A percentile compares a stretch with the other conserved stretches of the same genome.
Evolutionary conservation across 2,329 filamentous ascomycete genomes (phyloP).

Genomic region (Bisporella sp.): DNA sequence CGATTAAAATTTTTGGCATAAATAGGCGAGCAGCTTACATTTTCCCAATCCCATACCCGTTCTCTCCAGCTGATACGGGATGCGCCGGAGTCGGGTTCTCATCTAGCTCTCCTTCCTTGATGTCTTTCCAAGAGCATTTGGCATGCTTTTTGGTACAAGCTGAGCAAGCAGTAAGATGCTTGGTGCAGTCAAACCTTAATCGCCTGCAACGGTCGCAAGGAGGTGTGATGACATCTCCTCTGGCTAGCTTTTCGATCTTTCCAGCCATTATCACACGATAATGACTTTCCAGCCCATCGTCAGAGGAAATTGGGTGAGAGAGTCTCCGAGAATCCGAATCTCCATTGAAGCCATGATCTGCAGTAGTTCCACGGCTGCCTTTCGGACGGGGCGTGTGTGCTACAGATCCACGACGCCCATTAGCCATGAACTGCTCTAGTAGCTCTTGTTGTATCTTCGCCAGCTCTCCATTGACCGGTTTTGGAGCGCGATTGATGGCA

Average conservation of each 20-base stretch:
- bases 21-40: background rate
- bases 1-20: background rate
- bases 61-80: slow-evolving; percentile 1
- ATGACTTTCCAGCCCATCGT: slow-evolving; percentile 21
- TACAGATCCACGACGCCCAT: slow-evolving; percentile 15
- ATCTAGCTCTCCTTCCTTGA: slow-evolving; percentile 61
- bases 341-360: slow-evolving; percentile 11
- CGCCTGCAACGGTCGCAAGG: slow-evolving; percentile 80
- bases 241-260: slow-evolving; percentile 67
- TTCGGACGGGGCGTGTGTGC: slow-evolving; percentile 13
- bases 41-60: background rate
- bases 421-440: slow-evolving; percentile 43
- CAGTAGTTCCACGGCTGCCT: slow-evolving; percentile 7
- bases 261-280: slow-evolving; percentile 62
- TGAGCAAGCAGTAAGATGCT: slow-evolving; percentile 79
- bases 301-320: slow-evolving; percentile 16
- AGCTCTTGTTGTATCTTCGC: slow-evolving; percentile 43
- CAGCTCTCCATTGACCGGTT: slow-evolving; percentile 15
- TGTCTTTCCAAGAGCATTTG: slow-evolving; percentile 77
- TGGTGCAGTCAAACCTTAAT: slow-evolving; percentile 73
- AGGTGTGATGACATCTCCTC: slow-evolving; percentile 70
- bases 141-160: slow-evolving; percentile 88
- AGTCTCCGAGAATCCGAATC: slow-evolving; percentile 20
- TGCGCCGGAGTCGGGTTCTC: background rate
- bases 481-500: slow-evolving; percentile 32